Evolutionary conservation across 345 rosid genomes (phyloP), one percentile per base, ranked within the genome.

Genomic region (Capsella bursapastoris): DNA sequence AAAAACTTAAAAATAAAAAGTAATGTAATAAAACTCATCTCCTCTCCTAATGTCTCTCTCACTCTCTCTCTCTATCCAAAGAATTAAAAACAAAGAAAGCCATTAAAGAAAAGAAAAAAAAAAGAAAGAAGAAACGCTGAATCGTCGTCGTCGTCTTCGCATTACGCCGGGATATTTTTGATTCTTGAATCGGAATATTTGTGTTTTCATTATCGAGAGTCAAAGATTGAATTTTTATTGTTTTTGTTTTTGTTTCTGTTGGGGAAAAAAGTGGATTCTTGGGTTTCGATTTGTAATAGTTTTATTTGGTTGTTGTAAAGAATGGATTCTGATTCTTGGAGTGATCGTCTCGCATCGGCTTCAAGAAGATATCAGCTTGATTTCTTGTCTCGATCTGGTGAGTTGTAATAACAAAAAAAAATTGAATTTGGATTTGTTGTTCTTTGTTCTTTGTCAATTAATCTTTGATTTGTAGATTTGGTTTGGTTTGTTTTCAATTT

Each of bases 321-420:
- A 34, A 76, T 95, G 97, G 93, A 92, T 75, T 89, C 91, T 50
- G 96, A 94, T 78, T 88, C 98, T 51, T 88, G 91, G 96, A 91
- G 85, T 70, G 80, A 80, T 73, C 97, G 93, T 80, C 84, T 91
- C 60, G 87, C 95, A 69, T 89, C 93, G 28, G 85, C 91, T 66
- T 86, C 97, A 14, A 92, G 79, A 80, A 84, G 97, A 68, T 89
- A 87, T 78, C 97, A 90, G 72, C 84, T 93, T 0, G 85, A 88
- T 83, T 87, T 95, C 69, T 89, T 85, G 71, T 89, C 97, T 66
- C 91, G 97, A 92, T 84, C 97, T 68, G 97, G 99, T 95, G 34
- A 84, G 89, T 74, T 78, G 45, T 47, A 32, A 6, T 4, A 10
- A 29, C 2, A 5, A 13, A 29, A 47, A 1, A 44, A 4, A 14